Evolutionary conservation across 2,329 filamentous ascomycete genomes (phyloP).

Genomic region (Ampelomyces quisqualis): DNA sequence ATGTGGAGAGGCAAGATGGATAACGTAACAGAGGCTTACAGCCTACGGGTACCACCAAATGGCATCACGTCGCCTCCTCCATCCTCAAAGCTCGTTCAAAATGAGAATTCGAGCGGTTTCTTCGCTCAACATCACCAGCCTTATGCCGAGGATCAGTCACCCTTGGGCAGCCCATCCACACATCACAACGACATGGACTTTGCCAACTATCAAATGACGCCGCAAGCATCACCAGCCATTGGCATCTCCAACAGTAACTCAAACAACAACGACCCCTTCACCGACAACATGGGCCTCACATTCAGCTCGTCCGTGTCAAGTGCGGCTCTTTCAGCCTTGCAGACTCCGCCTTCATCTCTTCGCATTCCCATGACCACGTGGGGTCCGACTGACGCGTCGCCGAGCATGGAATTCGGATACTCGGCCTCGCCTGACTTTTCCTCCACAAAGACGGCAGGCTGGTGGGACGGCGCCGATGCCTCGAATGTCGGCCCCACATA

Average conservation of each 20-base stretch:
- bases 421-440: constrained; percentile 36
- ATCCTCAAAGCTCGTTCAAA: constrained; percentile 28
- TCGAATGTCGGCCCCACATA: constrained; percentile 13
- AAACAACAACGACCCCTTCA: constrained; percentile 21
- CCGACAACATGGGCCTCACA: constrained; percentile 21
- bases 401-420: constrained; percentile 34
- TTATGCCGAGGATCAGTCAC: constrained; percentile 26
- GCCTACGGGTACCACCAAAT: constrained; percentile 47
- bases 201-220: constrained; percentile 39
- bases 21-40: constrained; percentile 49
- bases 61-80: constrained; percentile 29
- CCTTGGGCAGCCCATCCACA: constrained; percentile 14
- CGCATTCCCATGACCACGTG: constrained; percentile 34
- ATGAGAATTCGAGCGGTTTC: constrained; percentile 26
- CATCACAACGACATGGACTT: constrained; percentile 20
- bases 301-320: constrained; percentile 19
- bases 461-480: constrained; percentile 32
- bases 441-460: constrained; percentile 24
- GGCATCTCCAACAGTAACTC: constrained; percentile 19
- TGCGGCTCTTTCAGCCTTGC: constrained; percentile 41
- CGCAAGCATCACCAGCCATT: constrained; percentile 36
- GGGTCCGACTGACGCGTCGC: constrained; percentile 28
- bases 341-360: constrained; percentile 40
- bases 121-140: constrained; percentile 23
- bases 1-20: constrained; percentile 57